phyloP scores from a whole-genome alignment of 2,329 filamentous ascomycete species.

The Ceratocystis lukuohia region DNA sequence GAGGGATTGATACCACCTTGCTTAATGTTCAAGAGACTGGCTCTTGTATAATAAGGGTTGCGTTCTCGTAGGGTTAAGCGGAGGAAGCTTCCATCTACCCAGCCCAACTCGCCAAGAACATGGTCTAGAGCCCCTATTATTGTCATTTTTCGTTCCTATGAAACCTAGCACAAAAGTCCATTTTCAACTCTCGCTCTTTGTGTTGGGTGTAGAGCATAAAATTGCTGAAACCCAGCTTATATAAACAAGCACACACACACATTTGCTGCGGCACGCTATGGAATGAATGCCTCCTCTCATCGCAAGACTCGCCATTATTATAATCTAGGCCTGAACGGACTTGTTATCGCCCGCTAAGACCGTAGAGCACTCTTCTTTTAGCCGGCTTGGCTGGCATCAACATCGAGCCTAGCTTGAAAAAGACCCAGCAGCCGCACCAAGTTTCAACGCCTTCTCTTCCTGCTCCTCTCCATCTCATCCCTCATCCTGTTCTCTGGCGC shows the following conservation, averaged over 20 bases:
- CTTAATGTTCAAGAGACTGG: too few species aligned
- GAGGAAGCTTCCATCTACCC: too few species aligned
- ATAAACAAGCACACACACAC: background rate
- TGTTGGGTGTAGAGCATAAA: too few species aligned
- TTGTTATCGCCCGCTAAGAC: background rate
- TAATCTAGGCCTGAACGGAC: background rate
- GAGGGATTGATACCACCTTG: background rate
- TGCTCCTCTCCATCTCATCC: background rate
- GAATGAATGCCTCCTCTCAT: too few species aligned
- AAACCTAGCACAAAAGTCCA: too few species aligned
- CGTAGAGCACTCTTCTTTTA: background rate
- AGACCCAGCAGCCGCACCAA: background rate
- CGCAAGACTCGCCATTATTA: too few species aligned
- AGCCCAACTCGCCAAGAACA: too few species aligned
- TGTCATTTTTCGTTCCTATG: too few species aligned
- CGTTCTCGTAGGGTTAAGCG: too few species aligned
- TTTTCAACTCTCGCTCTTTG: too few species aligned
- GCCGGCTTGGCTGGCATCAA: background rate
- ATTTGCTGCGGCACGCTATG: background rate
- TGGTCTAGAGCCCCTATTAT: too few species aligned
- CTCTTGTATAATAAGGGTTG: too few species aligned
- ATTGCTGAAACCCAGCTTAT: background rate
- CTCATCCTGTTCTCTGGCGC: background rate
- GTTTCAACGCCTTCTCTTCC: background rate
- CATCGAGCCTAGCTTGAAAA: background rate